Base-by-base conservation (phyloP, 441 rosid genomes). In the Aleurites moluccanus region DNA sequence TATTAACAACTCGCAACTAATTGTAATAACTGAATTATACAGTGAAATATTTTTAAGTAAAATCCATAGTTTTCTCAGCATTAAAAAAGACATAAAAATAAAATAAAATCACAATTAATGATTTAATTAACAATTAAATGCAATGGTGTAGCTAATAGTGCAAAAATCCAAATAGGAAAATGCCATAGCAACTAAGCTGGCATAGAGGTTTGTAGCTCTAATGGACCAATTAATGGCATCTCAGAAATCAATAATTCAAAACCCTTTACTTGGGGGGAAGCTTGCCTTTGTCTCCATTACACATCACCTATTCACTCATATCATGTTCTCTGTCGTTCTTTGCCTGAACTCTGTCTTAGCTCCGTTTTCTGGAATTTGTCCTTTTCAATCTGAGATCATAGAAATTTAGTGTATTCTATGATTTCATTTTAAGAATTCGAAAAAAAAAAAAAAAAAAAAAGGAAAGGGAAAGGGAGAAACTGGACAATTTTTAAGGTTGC, bases 151-250 rank as follows among this genome's bases (percentile, higher is more conserved):
- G 70, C 47, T 56, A 35, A 21, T 11, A 30, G 44, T n/a, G 63
- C 56, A 47, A 67, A 47, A 50, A 35, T 38, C 61, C 78, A 57
- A 40, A 8, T 9, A 23, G 75, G 66, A 69, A 80, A 69, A 44
- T 15, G 53, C 16, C 44, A 50, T 1, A 16, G 55, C 60, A 59
- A 47, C 72, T 49, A 61, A 52, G 44, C 73, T 44, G 72, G 64
- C 74, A 49, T 13, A 5, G 49, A 2, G 23, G 50, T 72, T 52
- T 67, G 72, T 45, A 10, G 40, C 27, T 30, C 21, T n/a, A 38
- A 27, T 40, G 72, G 35, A 69, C 70, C 77, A 70, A 62, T 74
- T 10, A 63, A 59, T 13, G 64, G 23, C 71, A 65, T 59, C 18
- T 40, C 52, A 10, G 2, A 8, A n/a, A 40, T 27, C 44, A 20